A percentile compares a stretch with the other conserved stretches of the same genome.
These are phyloP conservation scores for Vitis hybrid DNA, from an alignment of 177 flowering plant species.

Conservation along the genomic window DNA sequence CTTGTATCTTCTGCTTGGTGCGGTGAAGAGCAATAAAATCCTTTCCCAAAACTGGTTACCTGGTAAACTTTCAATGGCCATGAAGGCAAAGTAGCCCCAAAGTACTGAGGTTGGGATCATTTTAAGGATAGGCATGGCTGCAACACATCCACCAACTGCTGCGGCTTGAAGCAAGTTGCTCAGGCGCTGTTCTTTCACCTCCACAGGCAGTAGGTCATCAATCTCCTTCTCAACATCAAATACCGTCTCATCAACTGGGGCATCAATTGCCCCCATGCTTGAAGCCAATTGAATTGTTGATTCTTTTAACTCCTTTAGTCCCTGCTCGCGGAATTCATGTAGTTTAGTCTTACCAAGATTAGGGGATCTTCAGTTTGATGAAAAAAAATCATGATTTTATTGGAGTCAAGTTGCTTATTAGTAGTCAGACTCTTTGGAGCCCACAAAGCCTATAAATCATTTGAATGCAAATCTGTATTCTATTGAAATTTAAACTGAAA, in stretches of 20 bases:
- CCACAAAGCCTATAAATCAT: too few species aligned
- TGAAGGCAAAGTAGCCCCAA: constrained; percentile 99
- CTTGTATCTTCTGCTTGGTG: constrained; percentile 98
- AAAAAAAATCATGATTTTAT: too few species aligned
- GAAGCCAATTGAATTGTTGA: constrained; percentile 87
- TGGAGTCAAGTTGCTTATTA: not conserved
- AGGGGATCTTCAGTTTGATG: too few species aligned
- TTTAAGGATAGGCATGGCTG: constrained; percentile 92
- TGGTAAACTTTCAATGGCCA: constrained; percentile 99
- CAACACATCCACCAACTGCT: constrained; percentile 97
- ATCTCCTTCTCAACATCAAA: constrained; percentile 97
- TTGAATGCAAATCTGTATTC: not conserved
- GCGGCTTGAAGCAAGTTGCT: constrained; percentile 88
- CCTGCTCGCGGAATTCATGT: constrained; percentile 39
- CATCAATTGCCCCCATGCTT: constrained; percentile 75
- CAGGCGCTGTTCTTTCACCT: constrained; percentile 93
- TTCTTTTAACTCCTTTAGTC: constrained; percentile 80
- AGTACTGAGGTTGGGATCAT: constrained; percentile 98
- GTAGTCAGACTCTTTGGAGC: not conserved
- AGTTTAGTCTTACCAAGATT: too few species aligned
- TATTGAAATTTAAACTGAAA: not conserved
- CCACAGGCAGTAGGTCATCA: constrained; percentile 92
- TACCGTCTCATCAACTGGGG: constrained; percentile 88
- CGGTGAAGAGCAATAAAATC: constrained; percentile 84
- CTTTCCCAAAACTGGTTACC: constrained; percentile 99